These are phyloP conservation scores for Aspergillus carbonarius DNA, from an alignment of 2,329 filamentous ascomycete genomes.

Conservation along the genomic window DNA sequence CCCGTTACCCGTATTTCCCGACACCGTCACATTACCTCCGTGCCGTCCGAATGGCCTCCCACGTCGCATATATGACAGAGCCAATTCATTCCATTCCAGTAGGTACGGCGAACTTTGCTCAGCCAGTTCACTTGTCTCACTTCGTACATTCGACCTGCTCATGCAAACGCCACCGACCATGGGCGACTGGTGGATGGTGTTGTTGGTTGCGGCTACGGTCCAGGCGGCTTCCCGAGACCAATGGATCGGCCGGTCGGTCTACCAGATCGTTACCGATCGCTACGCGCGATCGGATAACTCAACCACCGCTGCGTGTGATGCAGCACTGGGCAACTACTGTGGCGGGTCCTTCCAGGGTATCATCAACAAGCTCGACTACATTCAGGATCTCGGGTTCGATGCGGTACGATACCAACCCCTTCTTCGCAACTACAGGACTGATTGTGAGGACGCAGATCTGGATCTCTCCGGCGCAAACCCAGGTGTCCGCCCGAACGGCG, in stretches of 20 bases:
- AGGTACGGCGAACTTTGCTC: neutral
- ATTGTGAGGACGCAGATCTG: neutral
- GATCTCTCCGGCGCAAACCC: slow-evolving; percentile 2
- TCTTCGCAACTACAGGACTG: neutral
- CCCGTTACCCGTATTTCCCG: too few relatives aligned
- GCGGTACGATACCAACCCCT: slow-evolving; percentile 44
- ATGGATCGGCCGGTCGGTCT: slow-evolving; percentile 44
- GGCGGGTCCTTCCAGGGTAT: slow-evolving; percentile 49
- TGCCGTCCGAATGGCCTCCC: too few relatives aligned
- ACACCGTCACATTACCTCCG: too few relatives aligned
- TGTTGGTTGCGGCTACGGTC: neutral
- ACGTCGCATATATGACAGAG: too few relatives aligned
- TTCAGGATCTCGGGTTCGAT: slow-evolving; percentile 47
- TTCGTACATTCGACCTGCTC: neutral
- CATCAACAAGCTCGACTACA: slow-evolving; percentile 49
- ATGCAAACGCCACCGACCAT: slow-evolving; percentile 3
- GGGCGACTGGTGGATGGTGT: neutral
- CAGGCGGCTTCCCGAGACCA: slow-evolving; percentile 12
- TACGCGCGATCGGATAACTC: slow-evolving; percentile 40
- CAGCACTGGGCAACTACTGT: slow-evolving; percentile 35
- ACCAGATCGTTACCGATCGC: slow-evolving; percentile 47
- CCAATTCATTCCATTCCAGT: neutral
- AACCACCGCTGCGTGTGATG: slow-evolving; percentile 30
- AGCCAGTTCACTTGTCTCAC: neutral
- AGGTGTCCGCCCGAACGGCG: neutral